Base-by-base conservation (phyloP, 2,329 filamentous ascomycete species). In the Trichoderma sp. region DNA sequence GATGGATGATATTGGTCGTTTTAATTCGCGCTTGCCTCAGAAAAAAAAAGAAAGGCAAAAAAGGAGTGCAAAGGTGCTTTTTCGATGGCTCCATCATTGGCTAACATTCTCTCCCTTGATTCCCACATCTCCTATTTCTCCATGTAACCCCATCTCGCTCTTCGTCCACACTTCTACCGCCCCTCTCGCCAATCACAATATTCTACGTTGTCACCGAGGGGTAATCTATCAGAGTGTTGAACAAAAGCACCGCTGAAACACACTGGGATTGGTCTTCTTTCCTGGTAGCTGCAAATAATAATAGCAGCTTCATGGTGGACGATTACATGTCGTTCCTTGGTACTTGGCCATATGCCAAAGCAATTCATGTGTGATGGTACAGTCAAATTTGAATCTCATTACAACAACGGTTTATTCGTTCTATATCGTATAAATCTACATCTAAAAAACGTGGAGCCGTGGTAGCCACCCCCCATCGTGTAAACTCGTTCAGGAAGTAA, bases 341-440 rank as follows among this genome's bases (percentile, higher is more conserved):
- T 24, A 43, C 2, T n/a, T 43, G 5, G 16, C 33, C 21, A 57
- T 37, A 43, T 37, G 29, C 19, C 2, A 37, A 63, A 21, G 43
- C 13, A 35, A 29, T 35, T 52, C 29, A 19, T 19, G 59, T 7
- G 40, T 13, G 29, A 62, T 33, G 35, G 40, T 29, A 16, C 63
- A 40, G 21, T 29, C 37, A 49, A 6, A 35, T 3, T 4, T 40
- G 21, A 47, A 16, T 19, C 56, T 61, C 65, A 60, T 68, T 55
- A 55, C 65, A 60, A 55, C 56, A 68, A 27, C 65, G 21, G 33
- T 68, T 52, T 68, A 65, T 69, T 70, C 55, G 40, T 65, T 69
- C 69, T 70, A 68, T 70, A 70, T 68, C 70, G 49, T 69, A 62
- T 67, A 68, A 66, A 57, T 71, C 47, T 71, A 67, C 70, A 66